These are phyloP conservation scores for Trypanosoma mega DNA, from an alignment of 208 protist genomes.

Conservation along the genomic window DNA sequence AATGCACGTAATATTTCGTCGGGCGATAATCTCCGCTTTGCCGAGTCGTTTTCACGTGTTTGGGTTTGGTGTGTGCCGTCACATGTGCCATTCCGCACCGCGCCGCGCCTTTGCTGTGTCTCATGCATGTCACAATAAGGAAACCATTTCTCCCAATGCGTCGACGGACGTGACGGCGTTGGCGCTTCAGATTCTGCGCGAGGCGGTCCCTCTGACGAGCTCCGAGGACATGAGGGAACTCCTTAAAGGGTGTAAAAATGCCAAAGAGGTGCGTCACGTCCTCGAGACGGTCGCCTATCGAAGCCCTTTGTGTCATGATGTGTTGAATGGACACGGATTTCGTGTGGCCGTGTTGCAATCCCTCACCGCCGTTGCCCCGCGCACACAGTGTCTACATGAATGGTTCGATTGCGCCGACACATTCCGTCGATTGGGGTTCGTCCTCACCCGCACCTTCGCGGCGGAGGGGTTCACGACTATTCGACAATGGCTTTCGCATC, in stretches of 20 bases:
- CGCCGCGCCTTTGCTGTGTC: neutral
- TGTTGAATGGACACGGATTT: constrained; percentile 85
- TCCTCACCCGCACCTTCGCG: constrained; percentile 79
- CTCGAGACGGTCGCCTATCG: constrained; percentile 71
- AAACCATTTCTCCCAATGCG: too few species aligned
- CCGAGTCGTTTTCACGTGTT: neutral
- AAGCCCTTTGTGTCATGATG: constrained; percentile 70
- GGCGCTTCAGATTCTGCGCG: constrained; percentile 25
- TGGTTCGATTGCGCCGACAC: constrained; percentile 77
- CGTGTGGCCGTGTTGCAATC: constrained; percentile 72
- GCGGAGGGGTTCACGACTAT: constrained; percentile 81
- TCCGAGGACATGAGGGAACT: constrained; percentile 57
- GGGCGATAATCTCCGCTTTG: neutral
- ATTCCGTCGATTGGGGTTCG: constrained; percentile 74
- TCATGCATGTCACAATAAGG: neutral
- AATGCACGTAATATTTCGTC: too few species aligned
- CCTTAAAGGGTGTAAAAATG: constrained; percentile 65
- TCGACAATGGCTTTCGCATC: constrained; percentile 56
- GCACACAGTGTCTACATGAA: constrained; percentile 53
- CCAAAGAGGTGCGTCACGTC: constrained; percentile 67
- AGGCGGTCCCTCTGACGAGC: constrained; percentile 42
- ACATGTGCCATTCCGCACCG: neutral
- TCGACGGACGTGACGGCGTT: too few species aligned
- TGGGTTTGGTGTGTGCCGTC: neutral
- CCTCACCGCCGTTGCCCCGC: constrained; percentile 57